A percentile compares a stretch with the other conserved stretches of the same genome.
These are phyloP conservation scores for Eleusine coracana DNA, from an alignment of 176 grass and related monocot species.

Conservation along the genomic window DNA sequence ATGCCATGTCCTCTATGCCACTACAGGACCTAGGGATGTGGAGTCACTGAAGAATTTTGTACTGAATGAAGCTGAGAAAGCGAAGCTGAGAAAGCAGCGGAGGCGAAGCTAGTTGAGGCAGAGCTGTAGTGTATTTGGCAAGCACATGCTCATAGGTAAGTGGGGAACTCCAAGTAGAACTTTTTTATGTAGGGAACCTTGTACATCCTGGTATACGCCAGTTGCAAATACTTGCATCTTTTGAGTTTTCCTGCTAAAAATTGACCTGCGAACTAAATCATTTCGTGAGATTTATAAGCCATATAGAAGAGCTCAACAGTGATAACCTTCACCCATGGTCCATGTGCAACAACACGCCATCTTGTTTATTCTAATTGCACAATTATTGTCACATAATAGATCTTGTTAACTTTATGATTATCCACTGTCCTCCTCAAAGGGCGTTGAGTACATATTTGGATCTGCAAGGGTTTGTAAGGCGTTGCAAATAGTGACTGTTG, in stretches of 20 bases:
- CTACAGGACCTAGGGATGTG: constrained; percentile 78
- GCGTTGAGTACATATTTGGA: background rate
- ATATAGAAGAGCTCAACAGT: background rate
- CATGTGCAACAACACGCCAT: background rate
- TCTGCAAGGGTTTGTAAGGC: background rate
- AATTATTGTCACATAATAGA: background rate
- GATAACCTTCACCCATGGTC: background rate
- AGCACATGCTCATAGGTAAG: background rate
- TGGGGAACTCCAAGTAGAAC: background rate
- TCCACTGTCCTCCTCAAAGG: too few species aligned
- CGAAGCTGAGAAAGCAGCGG: constrained; percentile 75
- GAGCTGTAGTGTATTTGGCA: constrained; percentile 3
- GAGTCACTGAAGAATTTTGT: constrained; percentile 82
- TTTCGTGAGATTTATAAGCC: background rate
- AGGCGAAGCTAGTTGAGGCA: constrained; percentile 41
- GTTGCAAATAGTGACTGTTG: too few species aligned
- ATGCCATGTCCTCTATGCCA: background rate
- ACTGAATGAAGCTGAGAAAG: constrained; percentile 75
- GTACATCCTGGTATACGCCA: background rate
- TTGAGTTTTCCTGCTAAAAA: background rate
- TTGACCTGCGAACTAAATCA: background rate
- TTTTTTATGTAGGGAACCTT: constrained; percentile 3
- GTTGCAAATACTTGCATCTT: background rate
- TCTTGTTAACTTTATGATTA: background rate
- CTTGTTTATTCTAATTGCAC: background rate